phyloP scores from a whole-genome alignment of 2,329 filamentous ascomycete species.

The Ophiostoma novo-ulmi region DNA sequence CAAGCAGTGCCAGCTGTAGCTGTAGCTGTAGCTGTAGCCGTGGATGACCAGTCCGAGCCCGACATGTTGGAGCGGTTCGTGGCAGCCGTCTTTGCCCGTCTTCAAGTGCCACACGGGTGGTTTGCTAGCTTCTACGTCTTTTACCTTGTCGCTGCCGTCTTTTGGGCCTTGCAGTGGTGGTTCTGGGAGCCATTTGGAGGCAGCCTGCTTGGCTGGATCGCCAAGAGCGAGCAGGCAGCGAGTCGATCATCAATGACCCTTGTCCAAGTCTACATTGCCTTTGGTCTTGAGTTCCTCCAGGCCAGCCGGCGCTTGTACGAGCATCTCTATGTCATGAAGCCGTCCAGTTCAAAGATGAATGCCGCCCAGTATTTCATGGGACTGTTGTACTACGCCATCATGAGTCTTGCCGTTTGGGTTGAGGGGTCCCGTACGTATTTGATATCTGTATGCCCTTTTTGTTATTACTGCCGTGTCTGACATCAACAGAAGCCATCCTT shows the following conservation, averaged over 20 bases:
- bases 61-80: slow-evolving; percentile 19
- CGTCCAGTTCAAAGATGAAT: slow-evolving; percentile 76
- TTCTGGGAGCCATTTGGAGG: slow-evolving; percentile 31
- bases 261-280: slow-evolving; percentile 60
- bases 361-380: slow-evolving; percentile 77
- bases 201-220: slow-evolving; percentile 20
- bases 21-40: background rate
- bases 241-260: slow-evolving; percentile 47
- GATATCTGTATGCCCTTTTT: no score
- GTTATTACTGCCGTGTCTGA: background rate
- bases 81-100: slow-evolving; percentile 16
- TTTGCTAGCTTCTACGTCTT: slow-evolving; percentile 82
- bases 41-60: background rate
- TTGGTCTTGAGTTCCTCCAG: slow-evolving; percentile 71
- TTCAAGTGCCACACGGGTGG: slow-evolving; percentile 65
- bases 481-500: slow-evolving; percentile 25
- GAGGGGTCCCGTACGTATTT: slow-evolving; percentile 63
- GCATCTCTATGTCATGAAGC: slow-evolving; percentile 58
- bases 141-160: slow-evolving; percentile 62
- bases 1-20: background rate
- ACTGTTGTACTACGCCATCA: slow-evolving; percentile 67
- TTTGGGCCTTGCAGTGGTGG: slow-evolving; percentile 64
- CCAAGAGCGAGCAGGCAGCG: slow-evolving; percentile 8
- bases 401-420: slow-evolving; percentile 75
- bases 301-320: slow-evolving; percentile 72